Evolutionary conservation across 371 early-diverging fungal genomes (phyloP).

Genomic region (Mucor ambiguus): DNA sequence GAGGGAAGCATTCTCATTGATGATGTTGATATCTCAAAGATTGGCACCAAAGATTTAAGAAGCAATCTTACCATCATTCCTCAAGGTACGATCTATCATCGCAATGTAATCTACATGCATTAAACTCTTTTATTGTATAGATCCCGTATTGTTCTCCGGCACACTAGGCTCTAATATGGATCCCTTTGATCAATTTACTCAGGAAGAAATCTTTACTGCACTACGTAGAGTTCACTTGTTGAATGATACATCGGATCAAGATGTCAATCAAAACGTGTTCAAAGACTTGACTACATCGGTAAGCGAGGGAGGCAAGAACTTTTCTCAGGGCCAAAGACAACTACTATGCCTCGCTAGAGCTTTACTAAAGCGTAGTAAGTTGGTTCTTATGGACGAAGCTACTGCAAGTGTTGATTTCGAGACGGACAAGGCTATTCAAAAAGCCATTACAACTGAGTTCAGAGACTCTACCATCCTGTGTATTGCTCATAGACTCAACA

Average conservation of each 20-base stretch:
- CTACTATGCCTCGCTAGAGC: constrained; percentile 83
- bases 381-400: constrained; percentile 64
- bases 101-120: background rate
- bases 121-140: constrained; percentile 15
- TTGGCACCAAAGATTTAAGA: constrained; percentile 74
- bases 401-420: constrained; percentile 69
- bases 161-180: constrained; percentile 70
- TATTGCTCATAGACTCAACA: constrained; percentile 72
- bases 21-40: constrained; percentile 68
- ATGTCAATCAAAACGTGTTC: constrained; percentile 48
- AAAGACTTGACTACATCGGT: constrained; percentile 41
- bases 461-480: constrained; percentile 61
- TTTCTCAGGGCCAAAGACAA: constrained; percentile 86
- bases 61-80: constrained; percentile 75
- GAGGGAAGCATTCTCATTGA: constrained; percentile 75
- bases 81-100: constrained; percentile 53
- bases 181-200: constrained; percentile 61
- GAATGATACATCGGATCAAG: constrained; percentile 12
- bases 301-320: constrained; percentile 72
- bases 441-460: constrained; percentile 62
- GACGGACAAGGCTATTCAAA: constrained; percentile 66
- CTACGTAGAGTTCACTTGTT: constrained; percentile 59
- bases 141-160: constrained; percentile 70
- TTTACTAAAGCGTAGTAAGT: constrained; percentile 53
- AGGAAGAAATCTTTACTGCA: constrained; percentile 68